phyloP scores from a whole-genome alignment of 2,329 filamentous ascomycete species.

The Penicillium sclerotiorum region DNA sequence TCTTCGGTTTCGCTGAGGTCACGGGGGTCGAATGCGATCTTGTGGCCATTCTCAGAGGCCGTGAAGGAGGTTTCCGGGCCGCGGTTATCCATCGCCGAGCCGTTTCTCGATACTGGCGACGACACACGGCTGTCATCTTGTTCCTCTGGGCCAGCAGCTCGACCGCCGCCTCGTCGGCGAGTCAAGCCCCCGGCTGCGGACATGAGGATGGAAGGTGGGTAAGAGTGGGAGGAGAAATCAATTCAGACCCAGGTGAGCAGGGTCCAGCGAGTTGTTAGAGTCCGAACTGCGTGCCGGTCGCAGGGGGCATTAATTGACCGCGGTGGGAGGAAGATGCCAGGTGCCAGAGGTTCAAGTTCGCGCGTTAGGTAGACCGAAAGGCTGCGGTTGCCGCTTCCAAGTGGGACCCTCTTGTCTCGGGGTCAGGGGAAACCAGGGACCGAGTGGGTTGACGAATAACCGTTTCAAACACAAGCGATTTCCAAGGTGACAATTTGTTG shows the following conservation, averaged over 20 bases:
- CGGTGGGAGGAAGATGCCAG: constrained; percentile 22
- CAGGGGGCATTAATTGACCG: constrained; percentile 26
- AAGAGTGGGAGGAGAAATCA: constrained; percentile 16
- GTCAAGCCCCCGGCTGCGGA: constrained; percentile 71
- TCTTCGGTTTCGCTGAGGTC: constrained; percentile 97
- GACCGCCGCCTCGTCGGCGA: constrained; percentile 68
- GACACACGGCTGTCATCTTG: constrained; percentile 67
- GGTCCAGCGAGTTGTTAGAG: constrained; percentile 8
- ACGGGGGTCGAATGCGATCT: constrained; percentile 95
- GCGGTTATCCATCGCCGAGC: constrained; percentile 58
- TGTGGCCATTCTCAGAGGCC: constrained; percentile 88
- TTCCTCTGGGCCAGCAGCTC: constrained; percentile 60
- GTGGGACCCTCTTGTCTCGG: constrained; percentile 26
- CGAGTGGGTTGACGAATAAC: constrained; percentile 17
- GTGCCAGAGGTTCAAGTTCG: too few species aligned
- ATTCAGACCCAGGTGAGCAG: constrained; percentile 9
- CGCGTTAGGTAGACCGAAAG: constrained; percentile 26
- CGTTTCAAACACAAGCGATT: constrained; percentile 1
- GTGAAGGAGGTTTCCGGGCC: constrained; percentile 80
- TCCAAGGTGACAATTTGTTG: not conserved
- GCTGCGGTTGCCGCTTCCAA: constrained; percentile 21
- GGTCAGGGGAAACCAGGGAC: constrained; percentile 30
- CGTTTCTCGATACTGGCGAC: constrained; percentile 65
- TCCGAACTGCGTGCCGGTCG: constrained; percentile 25
- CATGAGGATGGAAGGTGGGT: constrained; percentile 49